These are phyloP conservation scores for Neurospora sp. DNA, from an alignment of 495 filamentous ascomycete genomes.

Conservation along the genomic window DNA sequence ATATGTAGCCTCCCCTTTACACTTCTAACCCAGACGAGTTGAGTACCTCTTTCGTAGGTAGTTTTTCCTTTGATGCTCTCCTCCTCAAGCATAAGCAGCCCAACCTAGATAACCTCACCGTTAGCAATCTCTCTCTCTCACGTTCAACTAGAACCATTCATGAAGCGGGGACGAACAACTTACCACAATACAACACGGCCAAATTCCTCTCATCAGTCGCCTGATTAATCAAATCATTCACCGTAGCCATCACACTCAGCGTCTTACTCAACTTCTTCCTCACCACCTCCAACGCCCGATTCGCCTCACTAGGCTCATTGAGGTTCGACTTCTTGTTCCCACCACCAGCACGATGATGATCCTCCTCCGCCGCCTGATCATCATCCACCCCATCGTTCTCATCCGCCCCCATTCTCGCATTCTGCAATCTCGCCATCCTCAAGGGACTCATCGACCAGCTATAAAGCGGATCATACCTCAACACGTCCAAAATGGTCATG, in stretches of 20 bases:
- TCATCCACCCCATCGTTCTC: slow-evolving; percentile 9
- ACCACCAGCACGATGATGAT: no score
- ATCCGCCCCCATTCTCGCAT: slow-evolving; percentile 29
- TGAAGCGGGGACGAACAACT: slow-evolving; percentile 15
- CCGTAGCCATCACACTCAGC: slow-evolving; percentile 84
- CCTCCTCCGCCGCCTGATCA: slow-evolving; percentile 7
- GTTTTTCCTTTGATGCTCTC: neutral
- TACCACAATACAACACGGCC: slow-evolving; percentile 84
- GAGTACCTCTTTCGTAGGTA: neutral
- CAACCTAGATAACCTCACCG: slow-evolving; percentile 36
- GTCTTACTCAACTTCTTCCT: slow-evolving; percentile 90
- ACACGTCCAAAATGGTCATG: slow-evolving; percentile 92
- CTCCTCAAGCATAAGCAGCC: slow-evolving; percentile 48
- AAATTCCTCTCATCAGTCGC: slow-evolving; percentile 88
- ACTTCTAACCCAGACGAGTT: neutral
- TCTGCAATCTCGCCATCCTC: slow-evolving; percentile 55
- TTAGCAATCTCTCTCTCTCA: neutral
- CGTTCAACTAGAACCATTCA: neutral
- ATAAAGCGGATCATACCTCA: slow-evolving; percentile 93
- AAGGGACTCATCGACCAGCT: slow-evolving; percentile 91
- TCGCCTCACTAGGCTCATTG: slow-evolving; percentile 83
- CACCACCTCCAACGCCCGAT: slow-evolving; percentile 83
- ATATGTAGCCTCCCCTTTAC: neutral
- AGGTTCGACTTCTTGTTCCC: slow-evolving; percentile 23
- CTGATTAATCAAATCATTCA: slow-evolving; percentile 94